These are phyloP conservation scores for Inga laurina DNA, from an alignment of 306 rosid genomes.

Conservation along the genomic window DNA sequence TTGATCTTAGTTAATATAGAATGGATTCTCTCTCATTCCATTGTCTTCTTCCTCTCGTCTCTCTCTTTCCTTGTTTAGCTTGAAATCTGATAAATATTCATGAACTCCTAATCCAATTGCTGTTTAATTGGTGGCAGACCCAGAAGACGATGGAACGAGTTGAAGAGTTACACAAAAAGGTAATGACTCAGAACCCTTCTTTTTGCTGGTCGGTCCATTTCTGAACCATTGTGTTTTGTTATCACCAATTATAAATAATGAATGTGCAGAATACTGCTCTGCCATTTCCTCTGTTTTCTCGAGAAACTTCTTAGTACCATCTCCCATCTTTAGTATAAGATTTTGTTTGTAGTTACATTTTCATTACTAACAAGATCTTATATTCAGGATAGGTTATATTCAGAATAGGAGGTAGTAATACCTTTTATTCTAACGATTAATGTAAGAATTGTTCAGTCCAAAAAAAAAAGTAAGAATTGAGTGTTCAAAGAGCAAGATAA, in stretches of 20 bases:
- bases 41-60: background rate
- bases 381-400: no score
- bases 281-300: background rate
- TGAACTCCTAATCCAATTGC: background rate
- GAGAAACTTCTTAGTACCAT: no score
- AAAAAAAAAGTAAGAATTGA: no score
- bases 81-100: background rate
- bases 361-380: no score
- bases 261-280: no score
- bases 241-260: background rate
- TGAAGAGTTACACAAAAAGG: conserved; percentile 63
- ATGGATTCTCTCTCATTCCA: background rate
- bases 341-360: no score
- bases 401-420: no score
- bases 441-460: no score
- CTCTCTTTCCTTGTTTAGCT: background rate
- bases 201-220: background rate
- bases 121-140: conserved; percentile 41
- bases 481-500: no score
- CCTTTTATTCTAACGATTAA: no score
- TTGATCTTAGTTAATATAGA: background rate
- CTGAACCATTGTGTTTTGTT: background rate
- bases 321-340: no score
- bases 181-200: conserved; percentile 15
- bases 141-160: conserved; percentile 46